Conservation (phyloP, 345 rosid species). For the Brassica carinata region DNA sequence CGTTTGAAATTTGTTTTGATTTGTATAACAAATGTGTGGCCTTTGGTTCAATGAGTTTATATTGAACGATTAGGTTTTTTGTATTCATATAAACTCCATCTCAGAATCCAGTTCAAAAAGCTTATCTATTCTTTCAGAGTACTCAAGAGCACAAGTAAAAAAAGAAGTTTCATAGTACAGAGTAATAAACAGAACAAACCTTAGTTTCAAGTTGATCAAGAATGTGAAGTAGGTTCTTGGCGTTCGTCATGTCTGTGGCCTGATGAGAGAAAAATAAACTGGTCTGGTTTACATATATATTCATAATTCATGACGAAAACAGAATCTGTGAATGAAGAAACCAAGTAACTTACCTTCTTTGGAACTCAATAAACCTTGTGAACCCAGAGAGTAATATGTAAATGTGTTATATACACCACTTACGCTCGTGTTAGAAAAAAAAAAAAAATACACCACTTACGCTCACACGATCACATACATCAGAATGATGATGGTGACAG, state of each 20-base stretch:
- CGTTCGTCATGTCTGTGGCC: neutral
- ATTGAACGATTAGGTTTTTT: conserved; percentile 58
- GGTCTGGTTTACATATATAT: neutral
- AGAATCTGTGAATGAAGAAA: neutral
- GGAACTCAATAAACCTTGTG: too few relatives aligned
- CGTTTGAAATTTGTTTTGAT: conserved; percentile 31
- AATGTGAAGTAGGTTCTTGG: neutral
- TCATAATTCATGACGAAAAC: neutral
- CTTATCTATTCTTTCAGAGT: neutral
- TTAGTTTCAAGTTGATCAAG: neutral
- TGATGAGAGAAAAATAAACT: neutral
- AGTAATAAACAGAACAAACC: neutral
- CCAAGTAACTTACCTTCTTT: too few relatives aligned
- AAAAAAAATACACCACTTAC: neutral
- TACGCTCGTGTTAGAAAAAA: too few relatives aligned
- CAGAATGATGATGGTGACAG: conserved; percentile 57
- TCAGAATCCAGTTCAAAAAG: neutral
- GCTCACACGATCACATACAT: conserved; percentile 28
- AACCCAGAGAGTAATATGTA: too few relatives aligned
- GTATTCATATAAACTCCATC: conserved; percentile 1
- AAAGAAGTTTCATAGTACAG: neutral
- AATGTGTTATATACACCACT: too few relatives aligned
- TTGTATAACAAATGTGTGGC: conserved; percentile 34
- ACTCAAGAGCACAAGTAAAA: neutral
- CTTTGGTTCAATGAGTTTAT: conserved; percentile 59